phyloP scores from a whole-genome alignment of 2,329 filamentous ascomycete genomes.

The Dothistroma pini region DNA sequence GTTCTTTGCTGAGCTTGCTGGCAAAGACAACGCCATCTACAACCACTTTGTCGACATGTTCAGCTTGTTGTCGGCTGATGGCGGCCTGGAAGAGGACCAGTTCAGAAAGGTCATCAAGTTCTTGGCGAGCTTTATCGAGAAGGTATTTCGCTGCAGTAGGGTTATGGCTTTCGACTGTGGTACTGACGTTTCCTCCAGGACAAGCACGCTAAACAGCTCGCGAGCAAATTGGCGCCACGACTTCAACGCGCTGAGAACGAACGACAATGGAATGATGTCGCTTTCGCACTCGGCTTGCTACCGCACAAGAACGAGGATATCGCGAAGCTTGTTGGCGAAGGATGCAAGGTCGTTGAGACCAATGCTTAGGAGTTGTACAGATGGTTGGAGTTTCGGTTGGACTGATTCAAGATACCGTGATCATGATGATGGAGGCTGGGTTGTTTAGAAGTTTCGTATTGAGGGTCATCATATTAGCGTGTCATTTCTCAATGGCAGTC shows the following conservation, averaged over 20 bases:
- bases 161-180: background rate
- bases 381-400: background rate
- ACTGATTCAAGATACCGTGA: background rate
- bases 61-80: conserved; percentile 79
- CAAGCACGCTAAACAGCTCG: conserved; percentile 92
- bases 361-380: conserved; percentile 23
- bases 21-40: conserved; percentile 98
- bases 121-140: conserved; percentile 92
- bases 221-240: conserved; percentile 86
- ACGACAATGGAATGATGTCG: conserved; percentile 95
- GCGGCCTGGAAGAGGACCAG: conserved; percentile 74
- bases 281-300: conserved; percentile 81
- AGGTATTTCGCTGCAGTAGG: conserved; percentile 56
- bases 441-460: background rate
- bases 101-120: conserved; percentile 88
- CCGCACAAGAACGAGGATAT: conserved; percentile 95
- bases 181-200: conserved; percentile 55
- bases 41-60: conserved; percentile 99
- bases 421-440: background rate
- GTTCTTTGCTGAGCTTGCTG: conserved; percentile 98
- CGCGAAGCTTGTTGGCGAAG: conserved; percentile 67
- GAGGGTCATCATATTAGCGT: background rate
- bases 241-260: conserved; percentile 84
- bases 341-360: conserved; percentile 57
- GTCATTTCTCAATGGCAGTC: too few relatives aligned